Evolutionary conservation across 441 rosid species (phyloP).

Genomic region (Sinapis alba): DNA sequence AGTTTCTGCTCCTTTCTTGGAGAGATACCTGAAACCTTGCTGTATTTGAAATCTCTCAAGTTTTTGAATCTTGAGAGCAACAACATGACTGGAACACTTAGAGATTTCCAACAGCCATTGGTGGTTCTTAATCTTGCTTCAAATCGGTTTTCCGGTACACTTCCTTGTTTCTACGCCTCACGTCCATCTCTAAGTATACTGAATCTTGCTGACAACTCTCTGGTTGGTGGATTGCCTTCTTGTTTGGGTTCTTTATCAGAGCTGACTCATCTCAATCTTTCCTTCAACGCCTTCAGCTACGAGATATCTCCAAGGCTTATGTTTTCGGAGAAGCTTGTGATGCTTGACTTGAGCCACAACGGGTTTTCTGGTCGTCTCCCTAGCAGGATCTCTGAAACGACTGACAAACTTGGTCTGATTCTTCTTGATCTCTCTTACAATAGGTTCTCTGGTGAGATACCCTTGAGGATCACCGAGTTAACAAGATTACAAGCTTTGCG

Average conservation of each 20-base stretch:
- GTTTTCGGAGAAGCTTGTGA: constrained; percentile 71
- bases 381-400: constrained; percentile 55
- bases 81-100: constrained; percentile 53
- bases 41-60: constrained; percentile 55
- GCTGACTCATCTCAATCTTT: constrained; percentile 65
- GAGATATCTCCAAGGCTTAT: constrained; percentile 74
- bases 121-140: constrained; percentile 68
- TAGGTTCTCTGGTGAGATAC: constrained; percentile 72
- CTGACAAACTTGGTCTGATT: constrained; percentile 75
- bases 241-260: constrained; percentile 67
- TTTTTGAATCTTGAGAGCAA: constrained; percentile 69
- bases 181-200: constrained; percentile 55
- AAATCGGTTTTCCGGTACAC: constrained; percentile 73
- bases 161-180: constrained; percentile 78
- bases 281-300: constrained; percentile 60
- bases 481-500: constrained; percentile 80
- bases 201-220: constrained; percentile 65
- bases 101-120: constrained; percentile 67
- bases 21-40: constrained; percentile 60
- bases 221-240: constrained; percentile 87
- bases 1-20: constrained; percentile 73
- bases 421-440: constrained; percentile 86
- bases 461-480: constrained; percentile 72
- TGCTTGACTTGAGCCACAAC: constrained; percentile 84
- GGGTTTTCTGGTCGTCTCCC: constrained; percentile 79